These are phyloP conservation scores for Fagus crenata DNA, from an alignment of 306 rosid species.

Conservation along the genomic window DNA sequence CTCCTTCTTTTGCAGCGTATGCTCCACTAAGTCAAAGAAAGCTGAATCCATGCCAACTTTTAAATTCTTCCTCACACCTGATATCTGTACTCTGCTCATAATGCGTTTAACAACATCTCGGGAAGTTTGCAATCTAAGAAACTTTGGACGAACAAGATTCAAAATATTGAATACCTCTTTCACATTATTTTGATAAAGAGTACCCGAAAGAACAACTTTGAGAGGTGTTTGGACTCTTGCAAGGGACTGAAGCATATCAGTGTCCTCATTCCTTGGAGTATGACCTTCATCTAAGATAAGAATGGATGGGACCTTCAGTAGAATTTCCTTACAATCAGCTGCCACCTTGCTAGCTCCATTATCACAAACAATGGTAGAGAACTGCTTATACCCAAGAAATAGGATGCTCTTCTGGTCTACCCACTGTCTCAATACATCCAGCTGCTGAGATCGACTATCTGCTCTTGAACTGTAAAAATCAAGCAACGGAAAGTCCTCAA, in stretches of 20 bases:
- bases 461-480: conserved; percentile 78
- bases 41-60: conserved; percentile 39
- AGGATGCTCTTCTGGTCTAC: conserved; percentile 69
- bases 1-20: conserved; percentile 72
- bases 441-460: conserved; percentile 64
- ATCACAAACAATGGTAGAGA: conserved; percentile 74
- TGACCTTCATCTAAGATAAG: conserved; percentile 97
- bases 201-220: conserved; percentile 87
- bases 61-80: conserved; percentile 45
- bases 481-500: conserved; percentile 73
- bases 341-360: conserved; percentile 41
- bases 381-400: conserved; percentile 87
- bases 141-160: conserved; percentile 83
- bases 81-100: conserved; percentile 57
- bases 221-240: conserved; percentile 73
- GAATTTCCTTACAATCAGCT: conserved; percentile 54
- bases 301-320: conserved; percentile 75
- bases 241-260: conserved; percentile 78
- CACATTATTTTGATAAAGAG: conserved; percentile 87
- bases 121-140: conserved; percentile 57
- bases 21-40: conserved; percentile 73
- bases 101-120: conserved; percentile 73
- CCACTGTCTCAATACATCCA: conserved; percentile 77
- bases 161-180: conserved; percentile 83
- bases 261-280: conserved; percentile 83